phyloP scores from a whole-genome alignment of 148 eudicot genomes.

The Pharnaceum exiguum region DNA sequence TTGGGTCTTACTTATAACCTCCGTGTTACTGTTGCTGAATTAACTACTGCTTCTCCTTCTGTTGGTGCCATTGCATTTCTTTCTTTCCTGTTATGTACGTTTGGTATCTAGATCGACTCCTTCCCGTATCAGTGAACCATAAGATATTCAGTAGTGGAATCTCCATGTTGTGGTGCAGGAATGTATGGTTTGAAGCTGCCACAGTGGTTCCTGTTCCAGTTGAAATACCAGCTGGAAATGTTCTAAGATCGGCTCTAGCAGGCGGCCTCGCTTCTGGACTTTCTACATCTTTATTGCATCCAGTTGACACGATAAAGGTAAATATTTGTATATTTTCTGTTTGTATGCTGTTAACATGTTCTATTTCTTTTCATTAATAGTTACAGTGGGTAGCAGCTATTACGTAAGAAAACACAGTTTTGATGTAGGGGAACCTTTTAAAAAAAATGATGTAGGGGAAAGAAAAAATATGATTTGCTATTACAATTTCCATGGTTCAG shows the following conservation, averaged over 20 bases:
- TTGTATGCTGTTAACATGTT: neutral
- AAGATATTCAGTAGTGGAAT: neutral
- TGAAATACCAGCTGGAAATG: slow-evolving; percentile 74
- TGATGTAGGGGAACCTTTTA: no score
- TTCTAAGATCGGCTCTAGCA: slow-evolving; percentile 79
- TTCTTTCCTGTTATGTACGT: no score
- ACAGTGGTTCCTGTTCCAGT: slow-evolving; percentile 97
- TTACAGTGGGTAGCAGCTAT: no score
- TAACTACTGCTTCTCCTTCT: no score
- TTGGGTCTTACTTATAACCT: no score
- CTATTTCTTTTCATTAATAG: no score
- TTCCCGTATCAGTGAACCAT: neutral
- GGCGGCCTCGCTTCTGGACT: slow-evolving; percentile 93
- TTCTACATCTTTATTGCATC: slow-evolving; percentile 83
- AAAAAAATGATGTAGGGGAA: no score
- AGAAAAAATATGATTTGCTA: neutral
- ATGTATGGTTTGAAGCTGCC: slow-evolving; percentile 96
- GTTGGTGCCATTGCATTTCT: no score
- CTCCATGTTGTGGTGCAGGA: slow-evolving; percentile 39
- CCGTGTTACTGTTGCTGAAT: no score
- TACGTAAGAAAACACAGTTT: no score
- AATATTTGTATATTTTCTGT: slow-evolving; percentile 7
- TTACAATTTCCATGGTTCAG: neutral
- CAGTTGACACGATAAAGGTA: slow-evolving; percentile 86
- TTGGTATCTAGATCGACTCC: no score